A percentile compares a stretch with the other conserved stretches of the same genome.
Evolutionary conservation across 306 rosid species (phyloP).

Genomic region (Lotus japonicus): DNA sequence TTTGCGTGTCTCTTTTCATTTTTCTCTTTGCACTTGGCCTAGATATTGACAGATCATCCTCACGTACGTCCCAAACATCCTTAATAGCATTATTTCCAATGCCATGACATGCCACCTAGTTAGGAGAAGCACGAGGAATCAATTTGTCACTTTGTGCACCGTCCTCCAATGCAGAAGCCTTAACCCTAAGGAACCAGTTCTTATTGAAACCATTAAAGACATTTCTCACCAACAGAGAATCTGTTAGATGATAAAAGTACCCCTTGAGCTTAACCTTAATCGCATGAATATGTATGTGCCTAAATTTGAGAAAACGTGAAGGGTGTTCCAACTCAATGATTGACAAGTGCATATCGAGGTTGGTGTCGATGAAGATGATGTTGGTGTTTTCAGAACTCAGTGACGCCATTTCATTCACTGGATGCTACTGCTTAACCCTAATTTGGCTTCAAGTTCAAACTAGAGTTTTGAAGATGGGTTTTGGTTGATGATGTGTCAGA

Average conservation of each 20-base stretch:
- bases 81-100: conserved; percentile 1
- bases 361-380: conserved; percentile 65
- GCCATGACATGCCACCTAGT: not conserved
- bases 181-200: conserved; percentile 34
- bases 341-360: conserved; percentile 61
- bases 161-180: conserved; percentile 28
- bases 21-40: conserved; percentile 20
- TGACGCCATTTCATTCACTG: not conserved
- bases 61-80: not conserved
- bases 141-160: conserved; percentile 2
- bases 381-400: not conserved
- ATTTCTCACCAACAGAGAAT: conserved; percentile 33
- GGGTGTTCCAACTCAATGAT: conserved; percentile 23
- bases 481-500: no score
- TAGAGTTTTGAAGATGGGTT: no score
- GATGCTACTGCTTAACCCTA: no score
- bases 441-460: no score
- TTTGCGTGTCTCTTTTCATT: conserved; percentile 15
- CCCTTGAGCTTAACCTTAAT: conserved; percentile 36
- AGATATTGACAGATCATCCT: conserved; percentile 3
- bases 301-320: conserved; percentile 30
- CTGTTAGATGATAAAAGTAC: conserved; percentile 26
- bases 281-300: conserved; percentile 33
- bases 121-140: conserved; percentile 13
- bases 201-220: conserved; percentile 20